Evolutionary conservation across 2,329 filamentous ascomycete genomes (phyloP).

Genomic region (Sporothrix schenckii): DNA sequence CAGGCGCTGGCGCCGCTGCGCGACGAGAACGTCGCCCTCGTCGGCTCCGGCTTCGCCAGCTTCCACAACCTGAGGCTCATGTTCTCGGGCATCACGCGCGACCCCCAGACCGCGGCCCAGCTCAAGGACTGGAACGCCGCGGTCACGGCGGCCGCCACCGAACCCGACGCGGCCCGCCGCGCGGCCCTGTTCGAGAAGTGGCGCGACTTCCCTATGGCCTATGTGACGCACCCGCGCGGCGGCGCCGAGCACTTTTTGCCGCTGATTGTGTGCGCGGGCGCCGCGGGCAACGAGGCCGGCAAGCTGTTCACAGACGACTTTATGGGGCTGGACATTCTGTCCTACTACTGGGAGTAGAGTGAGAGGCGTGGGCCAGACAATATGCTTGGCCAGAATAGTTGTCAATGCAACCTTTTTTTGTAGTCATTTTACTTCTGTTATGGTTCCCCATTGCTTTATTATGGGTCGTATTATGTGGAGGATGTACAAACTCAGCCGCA

Average conservation of each 20-base stretch:
- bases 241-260: conserved; percentile 64
- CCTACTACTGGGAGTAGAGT: conserved; percentile 56
- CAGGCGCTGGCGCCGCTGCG: conserved; percentile 56
- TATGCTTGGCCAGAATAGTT: background rate
- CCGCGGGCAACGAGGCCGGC: conserved; percentile 49
- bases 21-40: conserved; percentile 54
- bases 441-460: background rate
- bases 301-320: conserved; percentile 55
- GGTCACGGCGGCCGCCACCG: conserved; percentile 48
- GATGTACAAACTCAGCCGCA: background rate
- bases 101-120: conserved; percentile 38
- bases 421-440: no score
- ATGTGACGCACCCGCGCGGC: conserved; percentile 57
- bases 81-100: conserved; percentile 41
- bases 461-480: background rate
- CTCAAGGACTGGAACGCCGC: conserved; percentile 52
- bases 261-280: conserved; percentile 59
- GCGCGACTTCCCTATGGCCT: conserved; percentile 52
- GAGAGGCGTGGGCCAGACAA: no score
- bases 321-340: conserved; percentile 54
- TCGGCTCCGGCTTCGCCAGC: conserved; percentile 63
- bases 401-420: background rate
- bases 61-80: conserved; percentile 59
- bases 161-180: conserved; percentile 44
- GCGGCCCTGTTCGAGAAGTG: conserved; percentile 50